These are phyloP conservation scores for Penicillium sumatraense DNA, from an alignment of 2,329 filamentous ascomycete genomes.

Conservation along the genomic window DNA sequence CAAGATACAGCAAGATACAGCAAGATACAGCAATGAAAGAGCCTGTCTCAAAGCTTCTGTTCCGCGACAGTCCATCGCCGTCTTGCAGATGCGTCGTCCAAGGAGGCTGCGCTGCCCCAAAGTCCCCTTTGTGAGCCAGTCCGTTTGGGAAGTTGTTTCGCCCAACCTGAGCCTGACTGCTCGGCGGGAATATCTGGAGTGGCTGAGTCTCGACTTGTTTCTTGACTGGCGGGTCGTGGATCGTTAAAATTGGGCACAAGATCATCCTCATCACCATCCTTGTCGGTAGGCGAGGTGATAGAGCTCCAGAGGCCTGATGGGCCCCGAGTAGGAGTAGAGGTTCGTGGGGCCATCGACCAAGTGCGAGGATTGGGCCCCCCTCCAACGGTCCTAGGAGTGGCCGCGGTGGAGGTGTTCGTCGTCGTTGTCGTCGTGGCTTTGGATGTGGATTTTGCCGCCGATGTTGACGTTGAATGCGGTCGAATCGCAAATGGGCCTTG, in stretches of 20 bases:
- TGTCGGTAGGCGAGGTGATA: slow-evolving; percentile 20
- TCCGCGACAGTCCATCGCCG: slow-evolving; percentile 47
- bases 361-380: slow-evolving; percentile 19
- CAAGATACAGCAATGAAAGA: not conserved
- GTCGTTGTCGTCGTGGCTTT: not conserved
- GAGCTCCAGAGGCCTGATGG: slow-evolving; percentile 44
- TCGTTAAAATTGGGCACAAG: slow-evolving; percentile 44
- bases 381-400: slow-evolving; percentile 10
- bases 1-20: not conserved
- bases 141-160: slow-evolving; percentile 31
- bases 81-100: slow-evolving; percentile 31
- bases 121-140: slow-evolving; percentile 41
- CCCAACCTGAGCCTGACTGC: slow-evolving; percentile 14
- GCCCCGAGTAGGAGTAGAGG: slow-evolving; percentile 27
- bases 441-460: not conserved
- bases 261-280: slow-evolving; percentile 29
- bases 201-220: slow-evolving; percentile 18
- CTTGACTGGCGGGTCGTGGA: slow-evolving; percentile 24
- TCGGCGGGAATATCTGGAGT: slow-evolving; percentile 9
- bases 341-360: slow-evolving; percentile 28
- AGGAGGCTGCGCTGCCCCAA: slow-evolving; percentile 40
- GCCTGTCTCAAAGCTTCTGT: slow-evolving; percentile 24
- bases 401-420: not conserved
- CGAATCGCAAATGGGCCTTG: slow-evolving; percentile 32
- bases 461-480: slow-evolving; percentile 5